Evolutionary conservation across 2,329 filamentous ascomycete genomes (phyloP).

Genomic region (Alternaria sp.): DNA sequence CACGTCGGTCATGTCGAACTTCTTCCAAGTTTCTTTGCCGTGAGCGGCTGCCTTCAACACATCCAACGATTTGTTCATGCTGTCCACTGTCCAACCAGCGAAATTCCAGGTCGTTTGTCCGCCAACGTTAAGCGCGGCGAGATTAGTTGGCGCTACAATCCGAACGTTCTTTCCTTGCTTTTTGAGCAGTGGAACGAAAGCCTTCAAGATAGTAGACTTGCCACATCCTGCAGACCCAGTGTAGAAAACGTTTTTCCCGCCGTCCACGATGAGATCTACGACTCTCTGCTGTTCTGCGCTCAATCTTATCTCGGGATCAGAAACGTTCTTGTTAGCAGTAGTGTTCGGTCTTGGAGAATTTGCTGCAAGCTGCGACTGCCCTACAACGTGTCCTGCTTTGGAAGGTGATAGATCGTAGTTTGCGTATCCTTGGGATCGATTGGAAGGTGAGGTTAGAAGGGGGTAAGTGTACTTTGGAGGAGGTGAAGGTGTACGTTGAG

Average conservation of each 20-base stretch:
- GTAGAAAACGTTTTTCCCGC: conserved; percentile 68
- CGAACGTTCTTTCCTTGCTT: conserved; percentile 52
- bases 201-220: conserved; percentile 65
- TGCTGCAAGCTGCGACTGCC: background rate
- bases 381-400: background rate
- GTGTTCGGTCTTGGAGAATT: background rate
- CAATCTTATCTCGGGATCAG: conserved; percentile 40
- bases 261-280: conserved; percentile 59
- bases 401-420: background rate
- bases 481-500: background rate
- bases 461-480: background rate
- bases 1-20: conserved; percentile 59
- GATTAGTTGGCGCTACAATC: conserved; percentile 68
- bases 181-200: conserved; percentile 55
- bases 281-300: conserved; percentile 59
- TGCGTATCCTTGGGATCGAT: background rate
- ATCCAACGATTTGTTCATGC: conserved; percentile 54
- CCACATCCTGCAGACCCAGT: conserved; percentile 70
- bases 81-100: conserved; percentile 63
- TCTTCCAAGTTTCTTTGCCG: conserved; percentile 45
- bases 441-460: background rate
- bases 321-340: background rate
- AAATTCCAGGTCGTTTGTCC: conserved; percentile 66
- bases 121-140: conserved; percentile 64
- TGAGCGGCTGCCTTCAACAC: conserved; percentile 45